These are phyloP conservation scores for Aspergillus tamarii DNA, from an alignment of 2,329 filamentous ascomycete species.

Conservation along the genomic window DNA sequence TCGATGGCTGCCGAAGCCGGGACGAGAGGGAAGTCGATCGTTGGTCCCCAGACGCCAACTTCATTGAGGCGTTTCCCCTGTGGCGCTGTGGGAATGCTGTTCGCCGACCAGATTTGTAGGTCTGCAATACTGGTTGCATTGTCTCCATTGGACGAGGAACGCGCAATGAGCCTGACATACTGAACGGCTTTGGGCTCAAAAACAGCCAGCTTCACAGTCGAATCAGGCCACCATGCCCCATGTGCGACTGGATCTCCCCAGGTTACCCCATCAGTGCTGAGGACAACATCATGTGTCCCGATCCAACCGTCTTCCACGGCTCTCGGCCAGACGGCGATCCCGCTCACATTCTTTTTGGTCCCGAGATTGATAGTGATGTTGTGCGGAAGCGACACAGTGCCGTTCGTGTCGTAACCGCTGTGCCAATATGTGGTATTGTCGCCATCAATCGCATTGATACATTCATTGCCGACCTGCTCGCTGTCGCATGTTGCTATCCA, in stretches of 20 bases:
- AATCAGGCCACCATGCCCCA: constrained; percentile 18
- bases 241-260: constrained; percentile 21
- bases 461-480: constrained; percentile 2
- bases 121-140: neutral
- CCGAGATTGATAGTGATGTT: constrained; percentile 16
- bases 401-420: neutral
- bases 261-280: neutral
- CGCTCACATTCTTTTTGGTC: constrained; percentile 18
- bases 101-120: neutral
- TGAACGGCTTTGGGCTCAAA: constrained; percentile 17
- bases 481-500: constrained; percentile 21
- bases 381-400: neutral
- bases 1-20: constrained; percentile 8
- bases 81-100: neutral
- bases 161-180: constrained; percentile 16
- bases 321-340: constrained; percentile 15
- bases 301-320: constrained; percentile 16
- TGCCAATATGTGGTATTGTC: constrained; percentile 17
- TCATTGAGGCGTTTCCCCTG: neutral
- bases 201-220: constrained; percentile 17
- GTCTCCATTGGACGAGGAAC: neutral
- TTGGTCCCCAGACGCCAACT: constrained; percentile 10
- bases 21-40: constrained; percentile 12
- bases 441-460: constrained; percentile 18
- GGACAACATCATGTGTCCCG: constrained; percentile 9